These are phyloP conservation scores for Triangularia verruculosa DNA, from an alignment of 2,329 filamentous ascomycete genomes.

Conservation along the genomic window DNA sequence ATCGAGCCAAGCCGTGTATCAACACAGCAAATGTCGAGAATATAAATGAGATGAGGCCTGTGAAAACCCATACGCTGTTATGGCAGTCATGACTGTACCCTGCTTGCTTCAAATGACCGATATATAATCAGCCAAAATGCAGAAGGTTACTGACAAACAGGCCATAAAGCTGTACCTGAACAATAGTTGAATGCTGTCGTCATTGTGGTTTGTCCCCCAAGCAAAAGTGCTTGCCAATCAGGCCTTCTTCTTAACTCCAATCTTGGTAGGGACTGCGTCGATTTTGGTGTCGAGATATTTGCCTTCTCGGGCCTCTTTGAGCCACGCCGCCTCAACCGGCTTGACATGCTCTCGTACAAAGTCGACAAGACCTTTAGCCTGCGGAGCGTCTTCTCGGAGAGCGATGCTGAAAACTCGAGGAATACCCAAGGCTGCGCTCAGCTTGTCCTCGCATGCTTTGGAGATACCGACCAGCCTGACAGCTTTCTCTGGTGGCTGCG, in stretches of 20 bases:
- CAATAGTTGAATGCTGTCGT: no score
- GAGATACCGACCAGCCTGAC: slow-evolving; percentile 63
- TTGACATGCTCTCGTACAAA: slow-evolving; percentile 53
- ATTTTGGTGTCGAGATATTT: slow-evolving; percentile 48
- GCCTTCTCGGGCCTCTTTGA: slow-evolving; percentile 42
- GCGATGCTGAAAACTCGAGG: slow-evolving; percentile 65
- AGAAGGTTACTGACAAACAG: neutral
- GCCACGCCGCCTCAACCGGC: slow-evolving; percentile 54
- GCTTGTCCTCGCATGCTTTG: slow-evolving; percentile 53
- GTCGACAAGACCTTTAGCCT: slow-evolving; percentile 52
- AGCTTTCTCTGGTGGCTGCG: slow-evolving; percentile 36
- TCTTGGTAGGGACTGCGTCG: slow-evolving; percentile 41
- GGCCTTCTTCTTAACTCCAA: slow-evolving; percentile 38
- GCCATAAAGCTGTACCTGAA: neutral
- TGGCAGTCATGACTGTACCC: neutral
- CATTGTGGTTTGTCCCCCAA: neutral
- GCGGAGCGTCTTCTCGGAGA: slow-evolving; percentile 52
- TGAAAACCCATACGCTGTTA: neutral
- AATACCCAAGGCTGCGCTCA: slow-evolving; percentile 57
- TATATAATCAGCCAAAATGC: neutral
- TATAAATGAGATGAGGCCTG: neutral
- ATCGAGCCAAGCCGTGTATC: neutral
- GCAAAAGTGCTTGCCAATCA: neutral
- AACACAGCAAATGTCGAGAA: neutral
- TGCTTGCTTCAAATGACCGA: neutral